phyloP scores from a whole-genome alignment of 306 rosid genomes.

The Luffa acutangula region DNA sequence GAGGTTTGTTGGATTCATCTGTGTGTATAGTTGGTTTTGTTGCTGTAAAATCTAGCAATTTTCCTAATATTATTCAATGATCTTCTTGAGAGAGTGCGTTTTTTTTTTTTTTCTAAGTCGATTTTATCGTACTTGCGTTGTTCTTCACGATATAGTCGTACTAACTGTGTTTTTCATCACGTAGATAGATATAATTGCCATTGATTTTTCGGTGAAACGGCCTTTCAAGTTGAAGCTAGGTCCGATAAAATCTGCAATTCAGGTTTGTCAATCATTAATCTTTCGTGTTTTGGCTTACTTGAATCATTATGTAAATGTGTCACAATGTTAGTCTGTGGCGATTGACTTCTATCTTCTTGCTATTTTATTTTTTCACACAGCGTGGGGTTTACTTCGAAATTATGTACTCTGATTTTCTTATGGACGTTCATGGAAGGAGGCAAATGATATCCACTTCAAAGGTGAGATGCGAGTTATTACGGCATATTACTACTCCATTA shows the following conservation, averaged over 20 bases:
- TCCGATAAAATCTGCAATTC: conserved; percentile 51
- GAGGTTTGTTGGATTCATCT: conserved; percentile 37
- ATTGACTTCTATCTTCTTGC: neutral
- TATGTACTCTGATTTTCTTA: conserved; percentile 38
- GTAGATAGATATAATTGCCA: conserved; percentile 71
- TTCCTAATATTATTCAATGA: neutral
- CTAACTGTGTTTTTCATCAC: conserved; percentile 10
- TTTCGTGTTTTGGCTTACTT: neutral
- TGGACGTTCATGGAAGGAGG: conserved; percentile 46
- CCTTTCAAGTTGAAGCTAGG: conserved; percentile 65
- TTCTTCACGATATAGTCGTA: neutral
- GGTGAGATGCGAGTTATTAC: conserved; percentile 26
- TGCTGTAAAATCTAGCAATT: neutral
- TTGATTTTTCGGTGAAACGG: conserved; percentile 58
- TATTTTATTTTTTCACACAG: conserved; percentile 21
- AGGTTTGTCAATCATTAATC: conserved; percentile 31
- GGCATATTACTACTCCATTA: neutral
- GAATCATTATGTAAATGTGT: neutral
- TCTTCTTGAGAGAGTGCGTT: neutral
- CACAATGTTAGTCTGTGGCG: neutral
- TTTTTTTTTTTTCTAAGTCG: neutral
- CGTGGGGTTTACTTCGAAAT: conserved; percentile 79
- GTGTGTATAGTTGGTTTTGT: neutral
- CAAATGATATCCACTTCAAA: conserved; percentile 62
- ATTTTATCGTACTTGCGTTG: neutral